Evolutionary conservation across 192 early-diverging fungal genomes (phyloP).

Genomic region (Piromyces sp.): DNA sequence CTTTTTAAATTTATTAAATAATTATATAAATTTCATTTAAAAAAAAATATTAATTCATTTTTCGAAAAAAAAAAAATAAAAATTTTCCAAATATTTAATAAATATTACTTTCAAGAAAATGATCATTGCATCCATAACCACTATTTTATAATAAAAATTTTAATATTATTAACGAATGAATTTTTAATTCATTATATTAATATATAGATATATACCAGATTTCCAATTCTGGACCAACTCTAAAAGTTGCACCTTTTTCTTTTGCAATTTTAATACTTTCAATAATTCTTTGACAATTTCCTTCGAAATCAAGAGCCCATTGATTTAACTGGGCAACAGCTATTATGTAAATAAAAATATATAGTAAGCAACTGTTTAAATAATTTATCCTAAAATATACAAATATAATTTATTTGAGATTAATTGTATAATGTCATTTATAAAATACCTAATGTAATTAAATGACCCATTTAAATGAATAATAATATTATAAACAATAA

Average conservation of each 20-base stretch:
- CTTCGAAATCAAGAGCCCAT: constrained; percentile 94
- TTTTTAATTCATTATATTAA: background rate
- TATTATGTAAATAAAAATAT: too few relatives aligned
- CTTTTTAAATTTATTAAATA: constrained; percentile 11
- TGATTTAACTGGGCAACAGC: constrained; percentile 13
- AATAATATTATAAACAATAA: too few relatives aligned
- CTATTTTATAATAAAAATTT: constrained; percentile 10
- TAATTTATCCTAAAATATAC: too few relatives aligned
- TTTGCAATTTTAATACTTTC: constrained; percentile 74
- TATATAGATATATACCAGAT: constrained; percentile 46
- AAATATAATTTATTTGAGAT: too few relatives aligned
- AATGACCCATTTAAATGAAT: background rate
- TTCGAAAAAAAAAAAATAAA: too few relatives aligned
- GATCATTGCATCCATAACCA: constrained; percentile 96
- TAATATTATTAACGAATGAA: background rate
- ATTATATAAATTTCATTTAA: background rate
- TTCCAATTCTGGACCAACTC: constrained; percentile 91
- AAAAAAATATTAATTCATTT: too few relatives aligned
- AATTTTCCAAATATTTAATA: background rate
- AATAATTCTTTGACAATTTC: constrained; percentile 73
- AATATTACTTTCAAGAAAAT: constrained; percentile 71
- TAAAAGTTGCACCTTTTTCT: constrained; percentile 52
- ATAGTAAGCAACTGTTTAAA: too few relatives aligned
- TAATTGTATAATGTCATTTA: too few relatives aligned
- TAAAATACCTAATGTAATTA: background rate